phyloP scores from a whole-genome alignment of 768 basidiomycete species.

The Mycena galopus region DNA sequence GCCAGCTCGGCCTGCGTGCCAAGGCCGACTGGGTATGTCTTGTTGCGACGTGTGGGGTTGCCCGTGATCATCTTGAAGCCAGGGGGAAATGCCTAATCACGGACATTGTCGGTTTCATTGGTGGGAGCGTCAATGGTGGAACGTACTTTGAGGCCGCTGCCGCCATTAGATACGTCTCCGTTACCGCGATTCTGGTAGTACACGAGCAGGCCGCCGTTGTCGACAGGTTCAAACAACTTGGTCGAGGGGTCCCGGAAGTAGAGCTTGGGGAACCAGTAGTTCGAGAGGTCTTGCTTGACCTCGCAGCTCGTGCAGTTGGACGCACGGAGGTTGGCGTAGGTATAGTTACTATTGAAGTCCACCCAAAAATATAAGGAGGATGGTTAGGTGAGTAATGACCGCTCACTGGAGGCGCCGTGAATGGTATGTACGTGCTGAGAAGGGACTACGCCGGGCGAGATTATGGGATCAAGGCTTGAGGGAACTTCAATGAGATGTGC shows the following conservation, averaged over 20 bases:
- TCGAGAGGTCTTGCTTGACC: conserved; percentile 53
- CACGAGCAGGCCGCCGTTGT: conserved; percentile 54
- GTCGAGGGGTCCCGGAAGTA: conserved; percentile 57
- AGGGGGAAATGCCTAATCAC: conserved; percentile 52
- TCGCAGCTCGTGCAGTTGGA: conserved; percentile 56
- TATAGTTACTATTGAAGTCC: conserved; percentile 53
- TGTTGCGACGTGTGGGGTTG: conserved; percentile 70
- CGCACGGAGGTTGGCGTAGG: conserved; percentile 48
- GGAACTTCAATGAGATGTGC: conserved; percentile 6
- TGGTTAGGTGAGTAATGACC: neutral
- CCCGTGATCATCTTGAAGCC: conserved; percentile 61
- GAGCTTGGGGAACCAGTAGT: conserved; percentile 60
- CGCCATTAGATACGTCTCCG: conserved; percentile 53
- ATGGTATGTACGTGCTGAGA: conserved; percentile 58
- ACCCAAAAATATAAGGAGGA: neutral
- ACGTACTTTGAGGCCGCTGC: conserved; percentile 47
- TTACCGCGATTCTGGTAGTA: conserved; percentile 60
- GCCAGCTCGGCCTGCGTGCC: conserved; percentile 57
- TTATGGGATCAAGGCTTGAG: conserved; percentile 57
- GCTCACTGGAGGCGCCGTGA: conserved; percentile 54
- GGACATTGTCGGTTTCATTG: neutral
- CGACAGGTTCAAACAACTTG: conserved; percentile 52
- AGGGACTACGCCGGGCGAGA: conserved; percentile 49
- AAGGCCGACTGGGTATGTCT: conserved; percentile 72
- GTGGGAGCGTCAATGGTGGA: neutral